Evolutionary conservation across 2,329 filamentous ascomycete species (phyloP).

Genomic region (Macrophomina phaseolina): DNA sequence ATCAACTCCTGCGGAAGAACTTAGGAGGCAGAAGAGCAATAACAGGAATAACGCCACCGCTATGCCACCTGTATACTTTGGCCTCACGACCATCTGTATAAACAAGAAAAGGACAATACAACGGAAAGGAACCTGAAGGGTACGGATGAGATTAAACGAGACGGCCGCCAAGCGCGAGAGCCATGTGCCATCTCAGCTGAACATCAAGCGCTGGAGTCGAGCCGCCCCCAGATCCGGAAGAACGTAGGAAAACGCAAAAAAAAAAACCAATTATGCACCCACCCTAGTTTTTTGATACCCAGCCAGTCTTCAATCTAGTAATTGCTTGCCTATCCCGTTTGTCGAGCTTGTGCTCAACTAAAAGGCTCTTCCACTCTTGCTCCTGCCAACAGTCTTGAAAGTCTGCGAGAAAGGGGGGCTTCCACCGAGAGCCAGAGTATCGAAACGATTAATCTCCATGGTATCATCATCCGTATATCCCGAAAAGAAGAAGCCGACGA

Average conservation of each 20-base stretch:
- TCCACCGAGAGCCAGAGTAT: slow-evolving; percentile 43
- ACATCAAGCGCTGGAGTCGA: not conserved
- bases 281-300: not conserved
- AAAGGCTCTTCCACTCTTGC: slow-evolving; percentile 18
- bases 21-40: not conserved
- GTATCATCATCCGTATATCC: slow-evolving; percentile 62
- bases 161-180: not conserved
- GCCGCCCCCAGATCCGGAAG: not conserved
- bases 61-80: slow-evolving; percentile 18
- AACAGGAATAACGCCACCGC: slow-evolving; percentile 7
- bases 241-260: not conserved
- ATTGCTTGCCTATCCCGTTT: not conserved
- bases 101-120: not conserved
- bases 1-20: not conserved
- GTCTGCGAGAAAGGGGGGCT: slow-evolving; percentile 21
- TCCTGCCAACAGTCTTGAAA: slow-evolving; percentile 24
- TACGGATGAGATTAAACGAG: not conserved
- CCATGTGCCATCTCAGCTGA: not conserved
- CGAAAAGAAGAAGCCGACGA: slow-evolving; percentile 90
- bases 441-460: slow-evolving; percentile 42
- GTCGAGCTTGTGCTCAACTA: not conserved
- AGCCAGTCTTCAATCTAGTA: not conserved
- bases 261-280: not conserved
- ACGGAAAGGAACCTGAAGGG: not conserved
- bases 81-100: slow-evolving; percentile 17